Base-by-base conservation (phyloP, 257 asterid species). In the Solanum gandarillasii region DNA sequence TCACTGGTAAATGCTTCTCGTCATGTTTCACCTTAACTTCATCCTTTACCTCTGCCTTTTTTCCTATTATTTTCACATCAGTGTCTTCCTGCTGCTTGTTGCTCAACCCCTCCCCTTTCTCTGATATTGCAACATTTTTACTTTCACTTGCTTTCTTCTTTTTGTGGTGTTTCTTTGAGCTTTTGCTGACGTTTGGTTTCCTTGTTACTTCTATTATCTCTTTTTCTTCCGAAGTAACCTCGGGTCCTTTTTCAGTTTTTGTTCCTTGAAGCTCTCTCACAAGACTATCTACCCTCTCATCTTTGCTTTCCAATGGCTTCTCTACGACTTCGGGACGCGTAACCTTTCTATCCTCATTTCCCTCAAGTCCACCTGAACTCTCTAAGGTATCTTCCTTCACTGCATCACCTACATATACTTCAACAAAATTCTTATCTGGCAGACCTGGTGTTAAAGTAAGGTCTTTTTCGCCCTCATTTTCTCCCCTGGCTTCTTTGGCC, bases 351-450 rank as follows among this genome's bases (percentile, higher is more conserved):
- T 83, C 88, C 16, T 85, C 78, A 16, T 86, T 83, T 10, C 46
- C 90, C 58, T 60, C 36, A 39, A 74, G 16, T 41, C 86, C 83
- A 11, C 39, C 43, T 4, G 70, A 18, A 20, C 32, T 84, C 48
- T 81, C 86, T 27, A 75, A 72, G 62, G 73, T 75, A 31, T 83
- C 79, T 84, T 87, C 88, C 34, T 87, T 84, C 67, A 12, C 72
- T 36, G 89, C 38, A 25, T 85, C 89, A 34, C 70, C 86, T 12
- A 81, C 72, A 65, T 32, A 20, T 43, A 46, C 70, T 83, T 74
- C 88, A 81, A 88, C 89, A 76, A 43, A 39, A 75, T 68, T 82
- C 41, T 62, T 83, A 34, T 89, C 90, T 36, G 83, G 83, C 46
- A 84, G 52, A 62, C 81, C 83, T 43, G 83, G 43, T 82, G 86